A percentile compares a stretch with the other conserved stretches of the same genome.
Conservation (phyloP, 129 eudicot species). For the Arctium minus region DNA sequence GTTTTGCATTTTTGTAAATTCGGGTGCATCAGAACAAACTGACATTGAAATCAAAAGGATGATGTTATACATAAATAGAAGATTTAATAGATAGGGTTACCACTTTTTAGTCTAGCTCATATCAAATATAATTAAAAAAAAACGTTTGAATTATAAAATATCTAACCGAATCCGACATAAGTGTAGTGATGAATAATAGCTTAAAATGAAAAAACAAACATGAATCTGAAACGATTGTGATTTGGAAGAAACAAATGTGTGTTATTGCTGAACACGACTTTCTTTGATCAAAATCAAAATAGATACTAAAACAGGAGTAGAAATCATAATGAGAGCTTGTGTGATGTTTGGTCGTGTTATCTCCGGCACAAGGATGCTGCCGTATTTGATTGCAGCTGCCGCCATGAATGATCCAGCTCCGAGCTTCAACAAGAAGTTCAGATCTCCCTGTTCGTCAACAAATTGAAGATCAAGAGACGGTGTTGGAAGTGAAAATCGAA, state of each 20-base stretch:
- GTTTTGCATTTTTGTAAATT: too few relatives aligned
- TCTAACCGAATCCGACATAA: too few relatives aligned
- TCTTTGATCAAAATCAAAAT: conserved; percentile 40
- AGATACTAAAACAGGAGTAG: conserved; percentile 50
- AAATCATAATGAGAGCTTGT: conserved; percentile 52
- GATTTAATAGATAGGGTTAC: too few relatives aligned
- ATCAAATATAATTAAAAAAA: too few relatives aligned
- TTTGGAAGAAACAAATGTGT: not conserved
- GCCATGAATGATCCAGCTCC: conserved; percentile 57
- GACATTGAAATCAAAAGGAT: too few relatives aligned
- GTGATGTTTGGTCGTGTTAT: conserved; percentile 65
- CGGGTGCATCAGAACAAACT: too few relatives aligned
- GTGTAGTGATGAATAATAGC: too few relatives aligned
- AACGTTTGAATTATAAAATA: too few relatives aligned
- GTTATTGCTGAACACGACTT: conserved; percentile 32
- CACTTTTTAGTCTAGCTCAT: too few relatives aligned
- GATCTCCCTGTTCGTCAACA: conserved; percentile 38
- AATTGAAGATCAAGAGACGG: not conserved
- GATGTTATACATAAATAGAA: too few relatives aligned
- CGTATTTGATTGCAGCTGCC: conserved; percentile 65
- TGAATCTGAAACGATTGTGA: too few relatives aligned
- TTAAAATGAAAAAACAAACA: too few relatives aligned
- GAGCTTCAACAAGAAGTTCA: conserved; percentile 50
- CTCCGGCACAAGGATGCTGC: conserved; percentile 53
- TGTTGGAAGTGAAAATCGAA: not conserved